Conservation (phyloP, 2,329 filamentous ascomycete species). For the Apiospora saccharicola region DNA sequence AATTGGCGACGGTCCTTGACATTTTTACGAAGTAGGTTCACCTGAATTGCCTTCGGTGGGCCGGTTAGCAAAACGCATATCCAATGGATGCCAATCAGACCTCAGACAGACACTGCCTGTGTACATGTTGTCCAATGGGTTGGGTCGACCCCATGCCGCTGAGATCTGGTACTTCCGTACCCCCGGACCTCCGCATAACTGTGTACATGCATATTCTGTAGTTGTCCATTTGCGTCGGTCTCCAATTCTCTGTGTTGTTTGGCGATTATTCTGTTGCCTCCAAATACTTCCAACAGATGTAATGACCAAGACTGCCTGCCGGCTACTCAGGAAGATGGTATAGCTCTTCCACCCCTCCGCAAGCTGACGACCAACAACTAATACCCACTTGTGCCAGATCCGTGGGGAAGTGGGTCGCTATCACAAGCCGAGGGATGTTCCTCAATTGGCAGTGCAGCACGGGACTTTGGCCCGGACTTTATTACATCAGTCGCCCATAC, state of each 20-base stretch:
- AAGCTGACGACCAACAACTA: background rate
- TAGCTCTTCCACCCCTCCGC: background rate
- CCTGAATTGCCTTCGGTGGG: background rate
- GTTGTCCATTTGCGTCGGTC: background rate
- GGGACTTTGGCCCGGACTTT: constrained; percentile 14
- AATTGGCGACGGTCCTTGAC: too few relatives aligned
- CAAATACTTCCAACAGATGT: background rate
- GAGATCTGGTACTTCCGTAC: constrained; percentile 6
- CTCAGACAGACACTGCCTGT: background rate
- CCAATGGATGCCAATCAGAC: background rate
- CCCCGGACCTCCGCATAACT: constrained; percentile 5
- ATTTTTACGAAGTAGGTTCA: background rate
- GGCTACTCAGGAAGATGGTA: background rate
- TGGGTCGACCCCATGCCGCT: constrained; percentile 1
- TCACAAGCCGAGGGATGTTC: constrained; percentile 25
- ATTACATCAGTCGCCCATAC: background rate
- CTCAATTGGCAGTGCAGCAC: constrained; percentile 9
- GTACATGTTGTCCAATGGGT: background rate
- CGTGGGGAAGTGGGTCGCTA: constrained; percentile 25
- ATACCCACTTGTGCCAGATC: background rate
- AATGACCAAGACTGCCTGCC: background rate
- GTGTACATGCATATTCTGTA: too few relatives aligned
- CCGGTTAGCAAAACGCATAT: background rate
- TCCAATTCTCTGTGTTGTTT: background rate
- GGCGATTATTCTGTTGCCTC: background rate